A percentile compares a stretch with the other conserved stretches of the same genome.
Conservation (phyloP, 2,329 filamentous ascomycete genomes). For the Colletotrichum sp. region DNA sequence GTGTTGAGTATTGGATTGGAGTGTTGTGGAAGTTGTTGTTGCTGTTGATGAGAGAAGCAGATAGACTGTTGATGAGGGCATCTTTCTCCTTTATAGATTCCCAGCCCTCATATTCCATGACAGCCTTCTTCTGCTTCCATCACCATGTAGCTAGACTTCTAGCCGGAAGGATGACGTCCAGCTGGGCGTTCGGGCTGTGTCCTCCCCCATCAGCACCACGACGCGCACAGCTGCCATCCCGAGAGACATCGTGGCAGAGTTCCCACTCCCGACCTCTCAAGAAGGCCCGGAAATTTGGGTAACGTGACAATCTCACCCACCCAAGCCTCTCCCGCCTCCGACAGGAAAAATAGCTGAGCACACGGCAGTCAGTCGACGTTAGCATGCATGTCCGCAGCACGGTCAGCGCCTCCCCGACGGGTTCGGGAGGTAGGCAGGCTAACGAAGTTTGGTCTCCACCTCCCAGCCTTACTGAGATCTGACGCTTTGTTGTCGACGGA, state of each 20-base stretch:
- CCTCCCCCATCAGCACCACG: background rate
- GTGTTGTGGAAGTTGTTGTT: background rate
- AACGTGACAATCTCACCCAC: background rate
- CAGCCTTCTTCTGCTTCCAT: background rate
- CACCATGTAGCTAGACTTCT: background rate
- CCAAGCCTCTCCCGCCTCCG: background rate
- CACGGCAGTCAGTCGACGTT: background rate
- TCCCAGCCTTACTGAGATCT: background rate
- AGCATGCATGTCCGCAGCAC: background rate
- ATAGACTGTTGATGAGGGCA: background rate
- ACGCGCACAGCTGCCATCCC: background rate
- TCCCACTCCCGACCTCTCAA: background rate
- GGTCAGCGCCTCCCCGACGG: background rate
- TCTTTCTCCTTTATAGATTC: background rate
- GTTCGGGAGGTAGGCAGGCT: background rate
- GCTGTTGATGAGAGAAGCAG: background rate
- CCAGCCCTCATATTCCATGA: background rate
- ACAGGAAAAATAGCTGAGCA: background rate
- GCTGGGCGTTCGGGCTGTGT: background rate
- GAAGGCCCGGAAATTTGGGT: accelerated
- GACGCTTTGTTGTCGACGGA: accelerated
- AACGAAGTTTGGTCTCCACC: background rate
- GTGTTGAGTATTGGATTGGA: background rate
- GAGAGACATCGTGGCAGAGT: background rate
- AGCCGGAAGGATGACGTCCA: background rate